Base-by-base conservation (phyloP, 306 rosid species). In the Cicer pinnatifidum region DNA sequence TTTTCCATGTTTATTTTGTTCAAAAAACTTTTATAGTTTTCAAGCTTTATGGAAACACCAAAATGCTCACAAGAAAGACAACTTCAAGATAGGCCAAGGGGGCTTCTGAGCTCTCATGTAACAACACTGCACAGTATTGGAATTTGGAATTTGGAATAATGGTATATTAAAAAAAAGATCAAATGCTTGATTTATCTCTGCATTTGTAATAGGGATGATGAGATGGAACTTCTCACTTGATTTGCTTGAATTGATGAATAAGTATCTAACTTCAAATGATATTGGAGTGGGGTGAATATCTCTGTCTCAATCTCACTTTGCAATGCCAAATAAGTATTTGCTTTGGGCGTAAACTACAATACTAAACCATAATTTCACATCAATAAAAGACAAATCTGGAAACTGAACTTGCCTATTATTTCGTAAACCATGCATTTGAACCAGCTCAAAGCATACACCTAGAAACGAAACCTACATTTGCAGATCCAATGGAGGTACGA, bases 181-280 rank as follows among this genome's bases (percentile, higher is more conserved):
- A 84, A 52, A 87, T 80, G 40, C 92, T 92, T 83, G 95, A 92
- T 76, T 87, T 92, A 72, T 90, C 95, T 77, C 97, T 90, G 56
- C 94, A 82, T 80, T 79, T 92, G 76, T 89, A 89, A 23, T 2
- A 9, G 50, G 13, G 9, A 11, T 0, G n/a, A 44, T 45, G 52
- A 43, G 65, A 38, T 19, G 75, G 19, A 46, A 16, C 37, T 16
- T 38, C 16, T 6, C 16, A 47, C 16, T 47, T 47, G 52, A 47
- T 47, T 47, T 11, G 52, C 16, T 5, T 47, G 16, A 47, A 47
- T 12, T 12, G 52, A 47, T 12, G 2, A 47, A 47, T 5, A 47
- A 1, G 52, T 11, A 47, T 11, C 6, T 11, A 47, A 47, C 16
- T 47, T 11, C 8, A 47, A 47, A 47, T 4, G 7, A 46, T 47